Evolutionary conservation across 495 filamentous ascomycete genomes (phyloP), one percentile per base, ranked within the genome.

Genomic region (Massariosphaeria phaeospora): DNA sequence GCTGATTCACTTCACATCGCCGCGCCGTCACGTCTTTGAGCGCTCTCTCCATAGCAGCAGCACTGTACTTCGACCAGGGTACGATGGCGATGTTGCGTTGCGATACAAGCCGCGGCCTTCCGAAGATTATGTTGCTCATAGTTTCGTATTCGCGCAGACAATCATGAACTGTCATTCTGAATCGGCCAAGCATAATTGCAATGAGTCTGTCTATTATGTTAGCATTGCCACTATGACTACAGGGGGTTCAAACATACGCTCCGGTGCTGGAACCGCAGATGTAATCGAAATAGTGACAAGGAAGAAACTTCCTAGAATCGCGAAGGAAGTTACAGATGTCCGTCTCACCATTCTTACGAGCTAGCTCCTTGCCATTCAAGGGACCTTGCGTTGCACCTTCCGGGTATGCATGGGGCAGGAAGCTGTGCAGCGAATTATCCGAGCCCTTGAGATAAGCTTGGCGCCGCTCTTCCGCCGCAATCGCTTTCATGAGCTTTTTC

Each of bases 221-320:
- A n/a, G n/a, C n/a, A n/a, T n/a, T n/a, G n/a, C n/a, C n/a, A n/a
- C n/a, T n/a, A n/a, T n/a, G n/a, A n/a, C n/a, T n/a, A n/a, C n/a
- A n/a, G n/a, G n/a, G n/a, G 18, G 11, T 39, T 20, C 3, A 1
- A 15, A 27, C 18, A 20, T 50, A 50, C 47, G 33, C 21, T 3
- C 47, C 47, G 5, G 47, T 50, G n/a, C 47, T 39, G 23, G 31
- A 38, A 24, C 47, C 47, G 21, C 47, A 50, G 15, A 50, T 50
- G 10, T 24, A 24, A 23, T 50, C 47, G 29, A 50, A 50, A 36
- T 50, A 50, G 27, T 50, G 47, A 23, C 33, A 50, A 39, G 47
- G 47, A n/a, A 50, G 34, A 27, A 38, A 50, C 21, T 50, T 39
- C 8, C 21, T 8, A 17, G 3, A 10, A 15, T 24, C 33, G 2